A percentile compares a stretch with the other conserved stretches of the same genome.
Conservation (phyloP, 106 monocot genomes). For the Apostasia shenzhenica region DNA sequence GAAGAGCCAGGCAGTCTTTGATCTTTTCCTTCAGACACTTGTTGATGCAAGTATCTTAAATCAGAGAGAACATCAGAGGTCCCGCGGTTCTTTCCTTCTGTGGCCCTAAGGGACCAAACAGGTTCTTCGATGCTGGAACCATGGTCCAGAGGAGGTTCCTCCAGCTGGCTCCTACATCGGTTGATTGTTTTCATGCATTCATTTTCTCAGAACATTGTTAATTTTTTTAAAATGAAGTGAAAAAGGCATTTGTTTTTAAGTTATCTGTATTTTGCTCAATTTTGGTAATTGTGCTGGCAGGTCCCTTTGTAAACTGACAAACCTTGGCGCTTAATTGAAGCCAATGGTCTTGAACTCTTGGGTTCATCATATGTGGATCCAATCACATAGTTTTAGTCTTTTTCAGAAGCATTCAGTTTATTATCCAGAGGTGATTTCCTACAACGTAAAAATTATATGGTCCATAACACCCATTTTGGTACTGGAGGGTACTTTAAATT, state of each 20-base stretch:
- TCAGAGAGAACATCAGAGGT: no score
- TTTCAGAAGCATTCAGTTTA: conserved; percentile 65
- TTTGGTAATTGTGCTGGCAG: conserved; percentile 23
- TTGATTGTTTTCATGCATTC: not conserved
- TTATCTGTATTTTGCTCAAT: not conserved
- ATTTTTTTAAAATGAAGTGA: not conserved
- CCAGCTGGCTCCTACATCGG: no score
- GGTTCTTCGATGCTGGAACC: no score
- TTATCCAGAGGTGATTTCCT: conserved; percentile 52
- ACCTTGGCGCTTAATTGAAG: conserved; percentile 73
- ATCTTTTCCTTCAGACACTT: no score
- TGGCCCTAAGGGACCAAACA: no score
- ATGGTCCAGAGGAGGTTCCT: no score
- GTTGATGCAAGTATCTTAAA: no score
- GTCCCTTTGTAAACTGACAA: conserved; percentile 38
- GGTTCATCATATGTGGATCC: conserved; percentile 77
- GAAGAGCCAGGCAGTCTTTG: no score
- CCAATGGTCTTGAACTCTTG: conserved; percentile 51
- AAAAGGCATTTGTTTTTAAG: not conserved
- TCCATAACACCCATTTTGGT: no score
- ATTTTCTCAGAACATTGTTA: not conserved
- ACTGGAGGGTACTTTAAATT: not conserved
- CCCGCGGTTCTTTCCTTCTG: no score
- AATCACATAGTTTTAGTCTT: conserved; percentile 56
- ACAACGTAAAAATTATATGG: no score